Evolutionary conservation across 331 rosid genomes (phyloP).

Genomic region (Arachis monticola): DNA sequence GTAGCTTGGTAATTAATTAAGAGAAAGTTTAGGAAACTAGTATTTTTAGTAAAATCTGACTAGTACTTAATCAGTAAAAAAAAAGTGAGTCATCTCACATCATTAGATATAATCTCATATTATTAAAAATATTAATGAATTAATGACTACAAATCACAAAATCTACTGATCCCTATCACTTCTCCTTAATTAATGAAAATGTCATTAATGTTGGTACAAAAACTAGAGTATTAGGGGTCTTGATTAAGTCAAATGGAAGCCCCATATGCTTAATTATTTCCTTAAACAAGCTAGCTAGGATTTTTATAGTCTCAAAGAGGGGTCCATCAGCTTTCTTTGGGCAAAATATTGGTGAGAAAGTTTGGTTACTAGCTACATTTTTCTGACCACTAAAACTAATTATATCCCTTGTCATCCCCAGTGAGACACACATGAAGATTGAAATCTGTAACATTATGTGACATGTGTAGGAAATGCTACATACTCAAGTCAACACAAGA

Average conservation of each 20-base stretch:
- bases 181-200: not conserved
- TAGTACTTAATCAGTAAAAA: no score
- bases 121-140: not conserved
- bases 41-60: no score
- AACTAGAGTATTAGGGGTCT: slow-evolving; percentile 43
- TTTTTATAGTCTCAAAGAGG: slow-evolving; percentile 41
- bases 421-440: slow-evolving; percentile 17
- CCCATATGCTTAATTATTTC: slow-evolving; percentile 34
- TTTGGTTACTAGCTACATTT: slow-evolving; percentile 87
- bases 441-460: slow-evolving; percentile 31
- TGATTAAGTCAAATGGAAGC: slow-evolving; percentile 61
- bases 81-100: no score
- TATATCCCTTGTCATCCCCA: not conserved
- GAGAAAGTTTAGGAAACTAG: no score
- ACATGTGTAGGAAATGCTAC: slow-evolving; percentile 49
- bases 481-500: slow-evolving; percentile 51
- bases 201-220: slow-evolving; percentile 10
- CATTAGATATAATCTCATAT: no score
- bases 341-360: slow-evolving; percentile 71
- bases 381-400: slow-evolving; percentile 57
- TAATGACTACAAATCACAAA: slow-evolving; percentile 8
- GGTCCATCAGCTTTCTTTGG: slow-evolving; percentile 53
- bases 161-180: slow-evolving; percentile 28
- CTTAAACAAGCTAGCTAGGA: slow-evolving; percentile 44
- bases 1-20: no score